Evolutionary conservation across 139 green algal species (phyloP), one percentile per base, ranked within the genome.

Genomic region (Tetradesmus lagerheimii): DNA sequence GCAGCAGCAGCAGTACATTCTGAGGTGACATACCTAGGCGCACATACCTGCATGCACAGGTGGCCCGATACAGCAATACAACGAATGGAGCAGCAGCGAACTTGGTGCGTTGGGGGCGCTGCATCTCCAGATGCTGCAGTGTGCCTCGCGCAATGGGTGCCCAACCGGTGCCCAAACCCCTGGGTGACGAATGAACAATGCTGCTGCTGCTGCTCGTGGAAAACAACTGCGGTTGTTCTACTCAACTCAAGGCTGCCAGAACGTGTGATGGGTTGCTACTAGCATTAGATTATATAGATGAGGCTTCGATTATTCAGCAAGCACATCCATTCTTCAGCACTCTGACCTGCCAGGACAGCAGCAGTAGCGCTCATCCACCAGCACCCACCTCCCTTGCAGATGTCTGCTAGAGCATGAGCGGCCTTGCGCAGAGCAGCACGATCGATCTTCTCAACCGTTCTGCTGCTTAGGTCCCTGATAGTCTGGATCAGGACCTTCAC

Each of bases 371-470:
- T 23, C 43, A 2, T 64, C 31, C 37, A 14, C 0, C 71, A 37
- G 1, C 29, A 83, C 88, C 31, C 53, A 93, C 93, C 93, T 74
- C 66, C 90, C 83, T 98, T 98, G 85, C 93, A 94, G 3, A 96
- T 88, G 89, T 98, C 96, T 35, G 96, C 93, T 25, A 98, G 50
- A 35, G 89, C 78, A 74, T 97, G 95, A 1, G 93, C 90, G 25
- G 92, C 91, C 43, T 92, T 90, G 14, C 95, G 88, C 38, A 97
- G 81, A 3, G 83, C 71, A 0, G 87, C 76, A 43, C 90, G 89
- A 66, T 96, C 94, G 11, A 89, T 85, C 41, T 90, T 86, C 4
- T 67, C 50, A 8, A 86, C 50, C 16, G 87, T 57, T 35, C 87
- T 35, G 25, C 25, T 45, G 34, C 50, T 62, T 37, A 38, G 1